phyloP scores from a whole-genome alignment of 148 eudicot species.

The Cornus florida region DNA sequence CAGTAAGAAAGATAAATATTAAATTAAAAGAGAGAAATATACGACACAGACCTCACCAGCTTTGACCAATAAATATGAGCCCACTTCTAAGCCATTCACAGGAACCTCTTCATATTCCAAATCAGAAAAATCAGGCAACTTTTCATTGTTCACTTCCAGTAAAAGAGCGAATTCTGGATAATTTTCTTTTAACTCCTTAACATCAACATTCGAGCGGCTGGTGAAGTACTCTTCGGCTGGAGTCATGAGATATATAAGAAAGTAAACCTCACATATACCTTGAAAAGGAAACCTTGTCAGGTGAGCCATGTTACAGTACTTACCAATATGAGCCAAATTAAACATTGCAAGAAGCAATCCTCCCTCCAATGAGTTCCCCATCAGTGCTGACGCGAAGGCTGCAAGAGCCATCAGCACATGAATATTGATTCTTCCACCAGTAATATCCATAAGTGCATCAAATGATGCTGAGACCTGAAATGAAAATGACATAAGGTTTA shows the following conservation, averaged over 20 bases:
- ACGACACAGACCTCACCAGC: slow-evolving; percentile 91
- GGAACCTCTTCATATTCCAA: slow-evolving; percentile 70
- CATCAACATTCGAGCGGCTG: slow-evolving; percentile 92
- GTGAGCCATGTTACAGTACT: neutral
- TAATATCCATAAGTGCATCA: slow-evolving; percentile 79
- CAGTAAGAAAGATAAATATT: neutral
- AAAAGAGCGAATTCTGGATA: slow-evolving; percentile 91
- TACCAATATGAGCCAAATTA: slow-evolving; percentile 97
- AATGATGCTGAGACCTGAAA: slow-evolving; percentile 80
- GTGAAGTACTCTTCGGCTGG: slow-evolving; percentile 98
- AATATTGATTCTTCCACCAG: slow-evolving; percentile 95
- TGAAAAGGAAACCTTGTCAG: neutral
- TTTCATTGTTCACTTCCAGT: slow-evolving; percentile 48
- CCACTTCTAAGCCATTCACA: slow-evolving; percentile 77
- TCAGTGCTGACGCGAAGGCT: slow-evolving; percentile 85
- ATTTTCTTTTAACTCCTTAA: slow-evolving; percentile 88
- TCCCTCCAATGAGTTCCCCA: slow-evolving; percentile 95
- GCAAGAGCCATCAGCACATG: slow-evolving; percentile 99
- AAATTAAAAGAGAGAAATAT: neutral
- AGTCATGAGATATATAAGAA: slow-evolving; percentile 20
- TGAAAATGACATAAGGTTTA: slow-evolving; percentile 15
- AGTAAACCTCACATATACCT: neutral
- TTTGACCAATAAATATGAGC: slow-evolving; percentile 90
- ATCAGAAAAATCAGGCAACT: slow-evolving; percentile 59
- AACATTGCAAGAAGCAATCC: slow-evolving; percentile 98